A percentile compares a stretch with the other conserved stretches of the same genome.
Evolutionary conservation across 1,139 yeast genomes (phyloP).

Genomic region (Hansenula sp.): DNA sequence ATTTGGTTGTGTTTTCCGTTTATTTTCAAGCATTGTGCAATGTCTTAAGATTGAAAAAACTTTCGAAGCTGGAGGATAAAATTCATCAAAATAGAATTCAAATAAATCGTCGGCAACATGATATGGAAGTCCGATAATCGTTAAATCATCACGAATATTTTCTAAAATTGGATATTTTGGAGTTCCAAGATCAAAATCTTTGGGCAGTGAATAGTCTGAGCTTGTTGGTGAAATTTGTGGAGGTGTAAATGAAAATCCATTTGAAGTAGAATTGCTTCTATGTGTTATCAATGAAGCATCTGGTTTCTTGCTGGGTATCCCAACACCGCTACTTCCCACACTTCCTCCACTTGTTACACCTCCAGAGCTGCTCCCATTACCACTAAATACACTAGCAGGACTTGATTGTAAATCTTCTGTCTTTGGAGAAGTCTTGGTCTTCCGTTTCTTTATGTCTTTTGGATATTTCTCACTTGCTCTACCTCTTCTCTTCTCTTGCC

Average conservation of each 20-base stretch:
- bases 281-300: slow-evolving; percentile 1
- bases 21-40: slow-evolving; percentile 21
- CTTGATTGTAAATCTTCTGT: neutral
- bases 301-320: neutral
- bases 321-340: too few relatives aligned
- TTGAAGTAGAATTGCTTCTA: neutral
- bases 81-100: slow-evolving; percentile 30
- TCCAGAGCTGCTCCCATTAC: too few relatives aligned
- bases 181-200: slow-evolving; percentile 7
- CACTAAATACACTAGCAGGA: too few relatives aligned
- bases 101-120: slow-evolving; percentile 31
- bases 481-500: slow-evolving; percentile 36
- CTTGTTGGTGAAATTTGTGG: neutral
- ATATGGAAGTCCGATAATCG: slow-evolving; percentile 23
- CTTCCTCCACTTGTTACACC: too few relatives aligned
- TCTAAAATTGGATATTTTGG: slow-evolving; percentile 25
- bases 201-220: slow-evolving; percentile 1
- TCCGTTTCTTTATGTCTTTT: slow-evolving; percentile 21
- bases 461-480: slow-evolving; percentile 30
- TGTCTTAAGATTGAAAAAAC: slow-evolving; percentile 28
- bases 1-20: slow-evolving; percentile 28
- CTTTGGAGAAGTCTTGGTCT: slow-evolving; percentile 3
- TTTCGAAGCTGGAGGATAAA: slow-evolving; percentile 16
- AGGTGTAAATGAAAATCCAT: neutral
- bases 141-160: slow-evolving; percentile 19